Percentiles rank a stretch among this genome's conserved stretches.
Conservation (phyloP, 345 rosid genomes). For the Anastatica hierochuntica region DNA sequence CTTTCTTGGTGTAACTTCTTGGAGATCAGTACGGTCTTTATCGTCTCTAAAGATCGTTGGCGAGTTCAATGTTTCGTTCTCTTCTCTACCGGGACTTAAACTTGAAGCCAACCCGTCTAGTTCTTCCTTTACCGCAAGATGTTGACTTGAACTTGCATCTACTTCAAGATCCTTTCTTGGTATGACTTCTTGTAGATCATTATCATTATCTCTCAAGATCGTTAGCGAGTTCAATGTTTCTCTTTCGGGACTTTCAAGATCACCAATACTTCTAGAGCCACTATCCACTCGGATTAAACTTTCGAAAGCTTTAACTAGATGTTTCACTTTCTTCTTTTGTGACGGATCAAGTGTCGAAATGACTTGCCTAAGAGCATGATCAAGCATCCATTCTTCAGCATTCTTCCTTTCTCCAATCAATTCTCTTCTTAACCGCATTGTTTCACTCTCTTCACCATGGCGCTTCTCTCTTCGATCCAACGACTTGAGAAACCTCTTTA, state of each 20-base stretch:
- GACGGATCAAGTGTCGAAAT: constrained; percentile 58
- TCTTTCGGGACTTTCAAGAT: constrained; percentile 7
- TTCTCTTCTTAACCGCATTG: constrained; percentile 51
- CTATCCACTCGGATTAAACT: constrained; percentile 32
- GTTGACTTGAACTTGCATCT: too few relatives aligned
- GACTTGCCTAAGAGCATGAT: constrained; percentile 73
- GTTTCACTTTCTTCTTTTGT: constrained; percentile 63
- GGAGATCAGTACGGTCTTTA: background rate
- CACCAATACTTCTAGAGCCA: constrained; percentile 10
- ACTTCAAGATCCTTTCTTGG: constrained; percentile 20
- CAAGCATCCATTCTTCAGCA: constrained; percentile 95
- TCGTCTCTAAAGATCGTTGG: background rate
- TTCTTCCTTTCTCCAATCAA: constrained; percentile 48
- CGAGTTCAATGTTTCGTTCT: background rate
- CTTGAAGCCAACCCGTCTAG: too few relatives aligned
- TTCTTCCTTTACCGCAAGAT: too few relatives aligned
- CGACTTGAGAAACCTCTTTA: constrained; percentile 75
- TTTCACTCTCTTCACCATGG: constrained; percentile 36
- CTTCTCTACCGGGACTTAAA: constrained; percentile 2
- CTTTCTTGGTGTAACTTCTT: constrained; percentile 13
- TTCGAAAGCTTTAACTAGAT: constrained; percentile 91
- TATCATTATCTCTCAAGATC: background rate
- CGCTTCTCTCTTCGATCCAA: constrained; percentile 38
- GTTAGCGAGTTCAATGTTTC: background rate
- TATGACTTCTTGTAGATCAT: background rate